phyloP scores from a whole-genome alignment of 2,329 filamentous ascomycete species.

The Diaporthe nobilis region DNA sequence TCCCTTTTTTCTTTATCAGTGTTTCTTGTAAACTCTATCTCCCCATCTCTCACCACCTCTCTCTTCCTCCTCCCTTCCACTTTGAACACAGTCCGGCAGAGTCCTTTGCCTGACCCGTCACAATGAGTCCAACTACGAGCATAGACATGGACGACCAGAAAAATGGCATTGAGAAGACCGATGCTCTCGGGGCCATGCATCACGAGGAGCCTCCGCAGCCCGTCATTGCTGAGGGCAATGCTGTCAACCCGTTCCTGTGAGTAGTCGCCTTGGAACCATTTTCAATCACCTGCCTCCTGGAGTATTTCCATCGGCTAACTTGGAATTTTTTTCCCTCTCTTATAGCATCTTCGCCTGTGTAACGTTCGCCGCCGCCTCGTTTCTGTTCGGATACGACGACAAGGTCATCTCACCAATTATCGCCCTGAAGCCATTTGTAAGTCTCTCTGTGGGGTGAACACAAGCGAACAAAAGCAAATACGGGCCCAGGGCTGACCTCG shows the following conservation, averaged over 20 bases:
- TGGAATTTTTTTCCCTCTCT: neutral
- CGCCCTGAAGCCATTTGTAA: slow-evolving; percentile 36
- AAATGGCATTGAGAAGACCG: slow-evolving; percentile 24
- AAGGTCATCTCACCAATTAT: slow-evolving; percentile 37
- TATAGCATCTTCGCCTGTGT: slow-evolving; percentile 32
- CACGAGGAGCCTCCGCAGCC: slow-evolving; percentile 24
- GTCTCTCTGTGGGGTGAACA: neutral
- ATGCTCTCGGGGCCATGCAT: slow-evolving; percentile 20
- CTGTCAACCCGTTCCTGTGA: slow-evolving; percentile 35
- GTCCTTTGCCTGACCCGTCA: slow-evolving; percentile 2
- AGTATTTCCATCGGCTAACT: neutral
- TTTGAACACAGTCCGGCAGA: neutral
- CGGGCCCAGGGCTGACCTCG: neutral
- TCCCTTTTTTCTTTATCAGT: neutral
- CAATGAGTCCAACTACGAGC: slow-evolving; percentile 16
- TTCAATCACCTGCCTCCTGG: neutral
- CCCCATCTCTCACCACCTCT: neutral
- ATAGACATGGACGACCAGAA: slow-evolving; percentile 28
- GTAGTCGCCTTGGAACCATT: neutral
- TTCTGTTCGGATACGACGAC: slow-evolving; percentile 38
- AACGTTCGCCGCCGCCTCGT: slow-evolving; percentile 34
- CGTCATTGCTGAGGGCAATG: slow-evolving; percentile 28
- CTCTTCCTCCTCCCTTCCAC: neutral
- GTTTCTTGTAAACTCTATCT: neutral
- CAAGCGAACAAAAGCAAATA: neutral